Percentiles rank a stretch among this genome's conserved stretches.
Evolutionary conservation across 768 basidiomycete species (phyloP).

Genomic region (Gautieria morchelliformis): DNA sequence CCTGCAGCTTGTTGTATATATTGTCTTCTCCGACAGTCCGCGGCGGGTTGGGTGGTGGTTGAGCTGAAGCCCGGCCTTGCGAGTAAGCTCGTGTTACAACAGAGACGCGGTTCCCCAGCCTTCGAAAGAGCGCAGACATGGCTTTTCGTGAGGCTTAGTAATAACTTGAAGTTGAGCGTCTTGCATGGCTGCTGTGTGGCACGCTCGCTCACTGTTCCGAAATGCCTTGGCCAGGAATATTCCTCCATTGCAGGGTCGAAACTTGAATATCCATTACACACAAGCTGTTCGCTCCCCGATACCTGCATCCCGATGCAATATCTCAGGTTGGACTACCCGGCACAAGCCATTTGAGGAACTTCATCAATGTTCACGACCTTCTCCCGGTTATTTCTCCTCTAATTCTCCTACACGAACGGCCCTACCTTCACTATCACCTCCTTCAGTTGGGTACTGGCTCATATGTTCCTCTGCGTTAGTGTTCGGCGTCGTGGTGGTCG

Average conservation of each 20-base stretch:
- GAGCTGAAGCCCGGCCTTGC: conserved; percentile 1
- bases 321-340: conserved; percentile 1
- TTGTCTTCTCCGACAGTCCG: conserved; percentile 43
- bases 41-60: conserved; percentile 9
- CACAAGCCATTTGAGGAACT: neutral
- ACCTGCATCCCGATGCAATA: neutral
- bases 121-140: neutral
- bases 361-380: neutral
- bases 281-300: neutral
- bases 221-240: neutral
- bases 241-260: neutral
- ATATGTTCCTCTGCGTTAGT: conserved; percentile 77
- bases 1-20: conserved; percentile 64
- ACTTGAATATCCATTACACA: neutral
- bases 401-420: conserved; percentile 17
- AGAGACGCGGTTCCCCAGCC: neutral
- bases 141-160: neutral
- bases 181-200: neutral
- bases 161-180: neutral
- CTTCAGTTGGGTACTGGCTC: conserved; percentile 76
- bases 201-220: neutral
- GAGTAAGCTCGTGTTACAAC: neutral
- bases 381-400: conserved; percentile 31
- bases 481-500: conserved; percentile 88
- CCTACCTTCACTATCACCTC: conserved; percentile 53